Base-by-base conservation (phyloP, 2,329 filamentous ascomycete species). In the Eurotiales sp. region DNA sequence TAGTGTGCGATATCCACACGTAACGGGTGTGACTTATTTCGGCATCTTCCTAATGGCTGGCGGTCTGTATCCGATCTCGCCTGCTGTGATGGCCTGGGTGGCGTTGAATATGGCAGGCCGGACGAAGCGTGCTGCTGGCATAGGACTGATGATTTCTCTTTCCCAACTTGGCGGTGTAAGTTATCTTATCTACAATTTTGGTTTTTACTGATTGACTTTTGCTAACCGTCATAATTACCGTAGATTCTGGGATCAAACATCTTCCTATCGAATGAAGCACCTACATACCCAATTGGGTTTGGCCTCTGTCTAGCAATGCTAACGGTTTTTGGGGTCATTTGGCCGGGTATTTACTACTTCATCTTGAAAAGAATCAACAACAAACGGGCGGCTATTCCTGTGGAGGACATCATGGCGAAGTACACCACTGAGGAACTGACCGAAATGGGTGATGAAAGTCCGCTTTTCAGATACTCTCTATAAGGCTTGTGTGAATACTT, bases 61-160 rank as follows among this genome's bases (percentile, higher is more conserved):
- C 23, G 59, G 59, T 23, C 63, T 67, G 46, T 68, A 67, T 46
- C 64, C 64, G 6, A 58, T 66, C n/a, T 61, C 61, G n/a, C 62
- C 64, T 3, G 60, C 57, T 3, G 59, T 59, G 44, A 61, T 56
- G 21, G 61, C 64, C 2, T 68, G 63, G 64, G 59, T 60, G 11
- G 56, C 57, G n/a, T 62, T 64, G 50, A 67, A 67, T 22, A 50
- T 62, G 3, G 61, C 65, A 10, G 63, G 61, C 14, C 51, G 58
- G 15, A 61, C 59, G 29, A 64, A 62, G 32, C 64, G 64, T 15
- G 61, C 64, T 25, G 63, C 65, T 36, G 62, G 63, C 43, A 61
- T 65, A 29, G 64, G 59, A 7, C 59, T 62, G 47, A 65, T 41
- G 39, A 41, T 41, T n/a, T 19, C 14, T 3, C 5, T 41, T 6